A percentile compares a stretch with the other conserved stretches of the same genome.
These are phyloP conservation scores for Plasmodium gaboni DNA, from an alignment of 169 alveolate species.

Conservation along the genomic window DNA sequence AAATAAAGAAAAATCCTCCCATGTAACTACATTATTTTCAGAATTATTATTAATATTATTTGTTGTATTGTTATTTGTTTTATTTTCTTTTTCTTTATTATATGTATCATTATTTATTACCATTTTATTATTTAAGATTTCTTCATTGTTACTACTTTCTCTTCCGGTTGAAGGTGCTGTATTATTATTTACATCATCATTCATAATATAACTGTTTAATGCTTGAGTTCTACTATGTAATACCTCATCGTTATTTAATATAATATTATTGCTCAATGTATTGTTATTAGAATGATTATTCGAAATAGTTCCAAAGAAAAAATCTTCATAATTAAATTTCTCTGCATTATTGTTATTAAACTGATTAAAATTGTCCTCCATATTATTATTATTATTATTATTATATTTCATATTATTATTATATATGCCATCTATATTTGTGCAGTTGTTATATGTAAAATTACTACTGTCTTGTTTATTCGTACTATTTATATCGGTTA, in stretches of 20 bases:
- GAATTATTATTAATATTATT: constrained; percentile 14
- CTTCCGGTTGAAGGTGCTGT: no score
- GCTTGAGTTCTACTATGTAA: constrained; percentile 17
- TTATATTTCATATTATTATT: background rate
- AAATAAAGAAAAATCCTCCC: constrained; percentile 46
- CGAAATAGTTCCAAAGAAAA: constrained; percentile 18
- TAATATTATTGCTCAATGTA: background rate
- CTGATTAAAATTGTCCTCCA: constrained; percentile 35
- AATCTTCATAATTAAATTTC: constrained; percentile 36
- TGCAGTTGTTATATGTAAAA: background rate
- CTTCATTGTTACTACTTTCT: no score
- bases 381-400: constrained; percentile 8
- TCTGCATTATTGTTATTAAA: constrained; percentile 2
- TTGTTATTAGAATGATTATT: background rate
- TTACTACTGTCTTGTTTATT: constrained; percentile 15
- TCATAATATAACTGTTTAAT: constrained; percentile 8
- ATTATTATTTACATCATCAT: background rate
- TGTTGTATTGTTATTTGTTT: background rate
- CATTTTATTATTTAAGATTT: no score
- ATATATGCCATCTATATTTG: constrained; percentile 7
- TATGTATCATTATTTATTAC: background rate
- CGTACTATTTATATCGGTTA: background rate
- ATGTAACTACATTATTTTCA: constrained; percentile 15
- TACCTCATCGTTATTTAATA: no score
- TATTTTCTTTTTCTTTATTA: background rate